Conservation (phyloP, 768 basidiomycete genomes). For the Leccinum longicurvipes region DNA sequence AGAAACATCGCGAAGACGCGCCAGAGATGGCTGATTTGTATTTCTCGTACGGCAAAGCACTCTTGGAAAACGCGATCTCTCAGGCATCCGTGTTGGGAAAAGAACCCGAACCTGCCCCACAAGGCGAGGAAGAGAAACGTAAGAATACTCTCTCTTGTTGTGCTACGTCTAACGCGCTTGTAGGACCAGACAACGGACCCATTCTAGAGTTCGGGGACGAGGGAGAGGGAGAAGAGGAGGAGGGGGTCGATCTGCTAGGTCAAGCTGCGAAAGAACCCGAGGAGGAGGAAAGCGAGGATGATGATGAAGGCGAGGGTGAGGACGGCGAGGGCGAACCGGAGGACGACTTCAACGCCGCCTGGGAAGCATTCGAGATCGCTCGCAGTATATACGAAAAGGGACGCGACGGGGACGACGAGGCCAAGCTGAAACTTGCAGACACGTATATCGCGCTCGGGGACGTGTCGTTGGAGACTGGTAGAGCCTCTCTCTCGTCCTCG, state of each 20-base stretch:
- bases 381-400: conserved; percentile 79
- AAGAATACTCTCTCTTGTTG: neutral
- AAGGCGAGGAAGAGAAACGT: conserved; percentile 43
- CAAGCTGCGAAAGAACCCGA: conserved; percentile 51
- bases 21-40: conserved; percentile 86
- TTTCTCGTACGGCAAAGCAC: conserved; percentile 87
- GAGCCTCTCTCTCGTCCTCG: conserved; percentile 21
- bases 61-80: conserved; percentile 88
- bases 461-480: conserved; percentile 95
- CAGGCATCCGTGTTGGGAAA: conserved; percentile 88
- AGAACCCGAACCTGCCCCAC: conserved; percentile 53
- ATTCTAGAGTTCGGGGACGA: conserved; percentile 82
- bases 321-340: conserved; percentile 67
- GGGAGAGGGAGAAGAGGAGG: conserved; percentile 59
- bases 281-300: conserved; percentile 51
- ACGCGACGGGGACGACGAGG: conserved; percentile 51
- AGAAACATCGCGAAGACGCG: conserved; percentile 73
- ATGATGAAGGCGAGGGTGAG: conserved; percentile 50
- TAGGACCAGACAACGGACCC: conserved; percentile 45
- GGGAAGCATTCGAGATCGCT: conserved; percentile 96
- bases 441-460: conserved; percentile 90
- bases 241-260: conserved; percentile 61
- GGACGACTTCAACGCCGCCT: conserved; percentile 97
- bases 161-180: neutral
- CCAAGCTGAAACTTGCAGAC: conserved; percentile 83